Evolutionary conservation across 768 basidiomycete species (phyloP).

Genomic region (Strobilomyces confusus): DNA sequence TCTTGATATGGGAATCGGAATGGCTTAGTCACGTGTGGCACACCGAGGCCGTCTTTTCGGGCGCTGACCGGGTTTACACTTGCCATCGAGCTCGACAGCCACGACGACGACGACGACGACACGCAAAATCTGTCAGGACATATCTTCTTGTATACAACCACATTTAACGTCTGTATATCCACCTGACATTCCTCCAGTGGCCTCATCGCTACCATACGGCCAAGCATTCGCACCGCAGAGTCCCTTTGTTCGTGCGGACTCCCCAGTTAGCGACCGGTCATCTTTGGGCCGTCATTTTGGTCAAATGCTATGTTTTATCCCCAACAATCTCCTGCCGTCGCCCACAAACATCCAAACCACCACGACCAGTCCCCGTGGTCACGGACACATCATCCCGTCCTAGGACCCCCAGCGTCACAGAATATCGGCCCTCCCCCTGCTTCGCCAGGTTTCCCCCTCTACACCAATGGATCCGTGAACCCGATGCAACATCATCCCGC

Average conservation of each 20-base stretch:
- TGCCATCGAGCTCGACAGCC: constrained; percentile 15
- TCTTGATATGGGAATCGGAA: constrained; percentile 9
- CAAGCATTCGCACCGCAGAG: constrained; percentile 2
- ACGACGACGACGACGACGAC: constrained; percentile 13
- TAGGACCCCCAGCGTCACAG: constrained; percentile 39
- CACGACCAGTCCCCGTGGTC: constrained; percentile 76
- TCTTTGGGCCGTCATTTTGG: constrained; percentile 2
- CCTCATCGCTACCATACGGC: constrained; percentile 1
- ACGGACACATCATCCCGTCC: constrained; percentile 56
- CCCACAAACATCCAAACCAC: constrained; percentile 70
- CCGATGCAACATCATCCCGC: constrained; percentile 60
- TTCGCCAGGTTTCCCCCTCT: constrained; percentile 73
- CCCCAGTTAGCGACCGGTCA: background rate
- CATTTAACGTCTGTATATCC: constrained; percentile 18
- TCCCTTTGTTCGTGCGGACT: constrained; percentile 11
- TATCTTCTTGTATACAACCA: constrained; percentile 20
- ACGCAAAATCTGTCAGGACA: constrained; percentile 13
- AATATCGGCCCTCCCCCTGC: constrained; percentile 59
- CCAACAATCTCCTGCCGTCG: constrained; percentile 78
- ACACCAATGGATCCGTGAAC: constrained; percentile 64
- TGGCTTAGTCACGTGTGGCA: constrained; percentile 18
- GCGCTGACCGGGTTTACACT: constrained; percentile 24
- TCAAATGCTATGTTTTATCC: constrained; percentile 75
- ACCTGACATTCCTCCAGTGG: background rate
- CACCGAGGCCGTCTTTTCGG: constrained; percentile 20